These are phyloP conservation scores for Crithidia bombi DNA, from an alignment of 208 protist species.

Conservation along the genomic window DNA sequence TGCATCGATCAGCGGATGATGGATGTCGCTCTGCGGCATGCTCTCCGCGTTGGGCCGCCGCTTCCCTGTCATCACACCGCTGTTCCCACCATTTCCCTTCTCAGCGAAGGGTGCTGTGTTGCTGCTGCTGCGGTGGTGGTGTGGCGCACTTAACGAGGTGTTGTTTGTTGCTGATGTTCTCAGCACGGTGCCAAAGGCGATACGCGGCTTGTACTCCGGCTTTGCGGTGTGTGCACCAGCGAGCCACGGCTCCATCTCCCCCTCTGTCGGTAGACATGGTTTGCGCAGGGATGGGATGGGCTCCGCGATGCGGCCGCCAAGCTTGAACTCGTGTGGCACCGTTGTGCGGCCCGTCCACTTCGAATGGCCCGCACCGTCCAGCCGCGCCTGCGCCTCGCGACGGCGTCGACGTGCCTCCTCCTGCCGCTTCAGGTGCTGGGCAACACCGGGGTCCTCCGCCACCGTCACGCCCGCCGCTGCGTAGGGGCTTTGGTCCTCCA, in stretches of 20 bases:
- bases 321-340: slow-evolving; percentile 41
- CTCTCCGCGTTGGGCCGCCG: slow-evolving; percentile 3
- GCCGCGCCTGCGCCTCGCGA: slow-evolving; percentile 36
- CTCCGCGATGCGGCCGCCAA: slow-evolving; percentile 39
- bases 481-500: slow-evolving; percentile 8
- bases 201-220: slow-evolving; percentile 10
- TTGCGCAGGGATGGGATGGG: slow-evolving; percentile 60
- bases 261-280: slow-evolving; percentile 29
- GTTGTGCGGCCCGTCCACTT: slow-evolving; percentile 48
- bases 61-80: not conserved
- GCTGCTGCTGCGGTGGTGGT: not conserved
- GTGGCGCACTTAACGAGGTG: too few relatives aligned
- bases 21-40: not conserved
- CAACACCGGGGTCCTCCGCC: slow-evolving; percentile 37
- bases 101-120: not conserved
- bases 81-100: not conserved
- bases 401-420: slow-evolving; percentile 42
- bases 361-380: slow-evolving; percentile 21
- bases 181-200: slow-evolving; percentile 16
- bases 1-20: not conserved
- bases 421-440: slow-evolving; percentile 43
- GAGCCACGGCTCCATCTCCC: slow-evolving; percentile 15
- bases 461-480: slow-evolving; percentile 4
- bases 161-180: not conserved
- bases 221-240: slow-evolving; percentile 12